Evolutionary conservation across 352 stramenopile genomes (phyloP), one percentile per base, ranked within the genome.

Genomic region (Globisporangium paddicum): DNA sequence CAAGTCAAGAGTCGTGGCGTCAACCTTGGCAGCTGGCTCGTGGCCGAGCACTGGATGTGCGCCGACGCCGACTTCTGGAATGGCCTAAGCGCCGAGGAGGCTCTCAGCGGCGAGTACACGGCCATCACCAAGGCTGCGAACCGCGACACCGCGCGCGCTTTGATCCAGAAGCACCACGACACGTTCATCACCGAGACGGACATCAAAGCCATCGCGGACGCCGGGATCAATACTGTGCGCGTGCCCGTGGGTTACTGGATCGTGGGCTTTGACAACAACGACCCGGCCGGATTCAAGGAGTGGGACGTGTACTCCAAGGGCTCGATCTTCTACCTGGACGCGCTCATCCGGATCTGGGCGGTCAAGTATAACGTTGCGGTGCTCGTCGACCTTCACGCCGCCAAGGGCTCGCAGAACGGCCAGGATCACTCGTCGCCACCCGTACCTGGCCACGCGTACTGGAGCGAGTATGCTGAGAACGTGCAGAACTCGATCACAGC

Each of bases 161-260:
- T 48, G 11, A 60, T 78, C 13, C 74, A 90, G 32, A 63, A 67
- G 30, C 84, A 93, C 60, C 80, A 81, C 35, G 51, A 58, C 18
- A 79, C 65, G 6, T 94, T 86, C 52, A 89, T 92, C 60, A 92
- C 69, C 0, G 79, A 92, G 52, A 57, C 59, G 8, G 82, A 90
- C 30, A 90, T 94, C 57, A 58, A 57, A 5, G 68, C 63, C 8
- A 92, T 94, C 50, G 78, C 77, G 0, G 64, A 57, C 5, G 66
- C 78, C 9, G 80, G 82, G 0, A 73, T 94, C 64, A 92, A 94
- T 63, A 91, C 82, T 1, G 79, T 93, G n/a, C 82, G 84, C 7
- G 82, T 93, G 10, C 81, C 84, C 0, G 68, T 94, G 3, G 84
- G 84, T 16, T 92, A 87, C 62, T 94, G 82, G 84, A 90, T 94